Base-by-base conservation (phyloP, 805 yeast genomes). In the Myxozyma vanderwaltii region DNA sequence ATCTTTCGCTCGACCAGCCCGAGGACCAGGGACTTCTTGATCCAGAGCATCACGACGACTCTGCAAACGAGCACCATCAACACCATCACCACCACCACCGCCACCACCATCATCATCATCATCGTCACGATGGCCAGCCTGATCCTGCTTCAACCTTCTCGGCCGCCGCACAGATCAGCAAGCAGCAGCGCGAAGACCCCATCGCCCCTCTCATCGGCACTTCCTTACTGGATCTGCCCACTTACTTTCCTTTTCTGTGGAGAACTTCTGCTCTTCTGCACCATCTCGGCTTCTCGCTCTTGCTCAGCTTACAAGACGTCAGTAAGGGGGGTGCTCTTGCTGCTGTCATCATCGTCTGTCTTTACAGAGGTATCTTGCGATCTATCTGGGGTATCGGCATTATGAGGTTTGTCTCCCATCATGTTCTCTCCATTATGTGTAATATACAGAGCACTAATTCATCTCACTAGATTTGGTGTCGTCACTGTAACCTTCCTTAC, bases 351-450 rank as follows among this genome's bases (percentile, higher is more conserved):
- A 33, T 56, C 23, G 63, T 60, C 39, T 52, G 58, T 35, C 29
- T 56, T 17, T 60, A 60, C 51, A 43, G 63, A 29, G 63, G 63
- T 19, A 31, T 56, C 12, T 33, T 60, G 17, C 52, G 63, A 5
- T 51, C 63, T 21, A 57, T 60, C 21, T 60, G 63, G 63, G 63
- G 63, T 43, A 60, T 60, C 31, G 63, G 63, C 2, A 60, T 60
- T 52, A 60, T 60, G 63, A 56, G 63, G 60, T 56, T 31, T 3
- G 55, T n/a, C n/a, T n/a, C n/a, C 36, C 5, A n/a, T 19, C 15
- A 6, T 19, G 4, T 31, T 12, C 29, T 8, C 19, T 1, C 19
- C 26, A 7, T 24, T 7, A 19, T 2, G 10, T 4, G 17, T 5
- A 7, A 36, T 19, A 6, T 13, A 5, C 41, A 19, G 17, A 29